Evolutionary conservation across 2,329 filamentous ascomycete genomes (phyloP).

Genomic region (Hymenoscyphus salicellus): DNA sequence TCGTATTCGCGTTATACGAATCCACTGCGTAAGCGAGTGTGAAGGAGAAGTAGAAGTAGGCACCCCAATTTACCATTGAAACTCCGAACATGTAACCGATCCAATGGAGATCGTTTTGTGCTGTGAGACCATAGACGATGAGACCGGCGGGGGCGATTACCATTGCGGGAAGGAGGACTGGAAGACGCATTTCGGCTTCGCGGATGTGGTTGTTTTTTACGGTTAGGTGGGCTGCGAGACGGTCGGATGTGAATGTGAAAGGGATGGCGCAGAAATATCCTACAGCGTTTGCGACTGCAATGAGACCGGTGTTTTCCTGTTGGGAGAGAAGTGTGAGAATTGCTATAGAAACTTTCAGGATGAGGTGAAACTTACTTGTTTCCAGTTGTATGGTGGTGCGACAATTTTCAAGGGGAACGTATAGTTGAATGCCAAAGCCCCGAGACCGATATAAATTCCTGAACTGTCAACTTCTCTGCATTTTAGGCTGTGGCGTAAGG

Average conservation of each 20-base stretch:
- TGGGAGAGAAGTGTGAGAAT: not conserved
- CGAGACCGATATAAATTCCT: constrained; percentile 47
- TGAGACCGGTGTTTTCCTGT: constrained; percentile 44
- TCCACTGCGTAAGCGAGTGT: constrained; percentile 61
- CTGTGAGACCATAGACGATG: constrained; percentile 56
- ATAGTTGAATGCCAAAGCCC: constrained; percentile 49
- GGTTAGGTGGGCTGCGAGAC: constrained; percentile 39
- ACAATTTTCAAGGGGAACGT: constrained; percentile 49
- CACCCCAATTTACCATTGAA: constrained; percentile 47
- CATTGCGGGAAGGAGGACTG: constrained; percentile 48
- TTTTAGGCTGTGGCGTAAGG: not conserved
- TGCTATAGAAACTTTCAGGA: not conserved
- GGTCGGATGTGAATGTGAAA: constrained; percentile 43
- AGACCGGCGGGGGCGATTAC: constrained; percentile 55
- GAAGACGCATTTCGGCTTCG: constrained; percentile 42
- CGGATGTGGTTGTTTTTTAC: constrained; percentile 40
- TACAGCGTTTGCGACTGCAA: constrained; percentile 40
- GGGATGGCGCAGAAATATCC: constrained; percentile 44
- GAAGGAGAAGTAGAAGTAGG: constrained; percentile 56
- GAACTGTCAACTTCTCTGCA: not conserved
- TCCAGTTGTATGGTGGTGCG: constrained; percentile 46
- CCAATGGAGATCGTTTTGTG: constrained; percentile 50
- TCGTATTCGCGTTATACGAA: constrained; percentile 56
- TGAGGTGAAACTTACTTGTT: constrained; percentile 32
- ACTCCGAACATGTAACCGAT: constrained; percentile 51